These are phyloP conservation scores for Chlorella ohadii DNA, from an alignment of 139 green algal genomes.

Conservation along the genomic window DNA sequence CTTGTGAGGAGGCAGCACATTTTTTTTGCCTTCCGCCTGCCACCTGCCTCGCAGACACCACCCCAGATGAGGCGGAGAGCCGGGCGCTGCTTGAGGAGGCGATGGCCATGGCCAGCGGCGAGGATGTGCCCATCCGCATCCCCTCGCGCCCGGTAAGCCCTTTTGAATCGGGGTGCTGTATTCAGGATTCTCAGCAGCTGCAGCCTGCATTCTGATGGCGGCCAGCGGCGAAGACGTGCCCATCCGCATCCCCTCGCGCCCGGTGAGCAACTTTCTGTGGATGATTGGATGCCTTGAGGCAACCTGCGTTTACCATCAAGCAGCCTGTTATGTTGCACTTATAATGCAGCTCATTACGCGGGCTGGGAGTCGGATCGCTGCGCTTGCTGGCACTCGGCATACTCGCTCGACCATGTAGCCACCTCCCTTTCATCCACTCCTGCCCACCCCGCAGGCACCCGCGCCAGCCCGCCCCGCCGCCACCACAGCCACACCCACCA, in stretches of 20 bases:
- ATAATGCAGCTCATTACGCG: too few species aligned
- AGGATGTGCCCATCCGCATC: not conserved
- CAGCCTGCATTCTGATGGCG: not conserved
- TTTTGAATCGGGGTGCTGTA: too few species aligned
- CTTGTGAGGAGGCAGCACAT: too few species aligned
- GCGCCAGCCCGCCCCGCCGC: not conserved
- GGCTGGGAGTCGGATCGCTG: too few species aligned
- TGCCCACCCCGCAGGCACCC: not conserved
- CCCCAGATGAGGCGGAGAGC: constrained; percentile 12
- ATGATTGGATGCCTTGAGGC: too few species aligned
- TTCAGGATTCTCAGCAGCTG: not conserved
- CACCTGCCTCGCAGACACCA: too few species aligned
- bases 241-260: not conserved
- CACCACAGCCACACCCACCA: not conserved
- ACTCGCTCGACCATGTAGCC: too few species aligned
- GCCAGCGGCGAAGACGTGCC: constrained; percentile 11
- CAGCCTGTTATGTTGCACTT: too few species aligned
- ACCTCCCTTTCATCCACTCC: not conserved
- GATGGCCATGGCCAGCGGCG: constrained; percentile 9
- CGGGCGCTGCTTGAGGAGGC: constrained; percentile 20
- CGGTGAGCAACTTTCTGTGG: too few species aligned
- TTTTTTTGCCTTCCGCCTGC: too few species aligned
- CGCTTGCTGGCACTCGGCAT: too few species aligned
- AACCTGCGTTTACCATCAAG: too few species aligned
- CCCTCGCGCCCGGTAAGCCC: not conserved